Evolutionary conservation across 1,284 basidiomycete species (phyloP), one percentile per base, ranked within the genome.

Genomic region (Prillingera fragicola): DNA sequence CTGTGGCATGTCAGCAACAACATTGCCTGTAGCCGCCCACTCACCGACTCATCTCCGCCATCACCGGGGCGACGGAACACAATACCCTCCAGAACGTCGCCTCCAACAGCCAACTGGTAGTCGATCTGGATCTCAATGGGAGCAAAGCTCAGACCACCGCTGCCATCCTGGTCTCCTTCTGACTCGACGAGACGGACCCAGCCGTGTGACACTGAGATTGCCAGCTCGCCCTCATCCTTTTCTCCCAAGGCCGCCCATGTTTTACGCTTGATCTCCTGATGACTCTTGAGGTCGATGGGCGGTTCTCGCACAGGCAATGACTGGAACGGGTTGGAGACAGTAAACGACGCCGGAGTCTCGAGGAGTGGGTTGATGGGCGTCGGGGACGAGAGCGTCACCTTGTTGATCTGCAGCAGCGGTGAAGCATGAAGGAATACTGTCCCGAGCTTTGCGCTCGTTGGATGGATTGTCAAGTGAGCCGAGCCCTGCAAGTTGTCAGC

Each of bases 191-290:
- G 57, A 14, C 69, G 48, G 43, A 90, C 71, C 45, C 80, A 77
- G 15, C 89, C 84, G 50, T 88, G 85, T 52, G 92, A 90, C 41
- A 98, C 81, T 15, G 84, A 79, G 58, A 99, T 89, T 13, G 88
- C 88, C 29, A 98, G 71, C 69, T 97, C 95, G 49, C 95, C 94
- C 64, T 95, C 87, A 51, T 91, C 88, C 33, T 83, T 80, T 59
- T 97, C 92, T 45, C 87, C 82, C 33, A 90, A 76, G 0, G 91
- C 87, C 0, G 88, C 82, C 74, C 90, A 98, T 24, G 95, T 71
- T 72, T 84, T 87, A 42, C 94, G 80, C 76, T 96, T 97, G 51
- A 95, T 77, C 66, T 96, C 94, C 7, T 90, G 87, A 71, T 96
- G 91, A 32, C 81, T 79, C 60, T 91, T 87, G 45, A 87, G 84